Conservation (phyloP, 805 yeast genomes). For the Yarrowia sp. region DNA sequence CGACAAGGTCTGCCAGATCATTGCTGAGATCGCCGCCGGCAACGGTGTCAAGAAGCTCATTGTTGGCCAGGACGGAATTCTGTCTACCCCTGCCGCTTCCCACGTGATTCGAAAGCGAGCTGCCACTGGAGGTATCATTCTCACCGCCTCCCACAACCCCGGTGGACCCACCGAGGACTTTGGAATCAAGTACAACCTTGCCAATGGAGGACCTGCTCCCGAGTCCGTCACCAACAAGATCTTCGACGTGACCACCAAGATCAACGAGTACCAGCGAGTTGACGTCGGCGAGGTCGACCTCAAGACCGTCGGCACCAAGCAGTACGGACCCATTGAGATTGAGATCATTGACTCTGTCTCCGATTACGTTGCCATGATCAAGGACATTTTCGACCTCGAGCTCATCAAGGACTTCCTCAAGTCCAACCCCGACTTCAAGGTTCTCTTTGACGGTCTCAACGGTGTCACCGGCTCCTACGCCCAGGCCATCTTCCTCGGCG, state of each 20-base stretch:
- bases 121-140: constrained; percentile 88
- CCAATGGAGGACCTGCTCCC: constrained; percentile 98
- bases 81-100: constrained; percentile 97
- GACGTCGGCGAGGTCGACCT: constrained; percentile 65
- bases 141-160: constrained; percentile 96
- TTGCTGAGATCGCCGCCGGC: constrained; percentile 82
- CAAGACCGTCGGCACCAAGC: constrained; percentile 50
- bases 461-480: constrained; percentile 99
- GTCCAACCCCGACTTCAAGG: constrained; percentile 56
- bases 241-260: constrained; percentile 60
- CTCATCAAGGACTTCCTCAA: constrained; percentile 70
- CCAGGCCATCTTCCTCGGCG: constrained; percentile 73
- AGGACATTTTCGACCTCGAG: constrained; percentile 82
- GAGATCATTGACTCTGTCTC: constrained; percentile 80
- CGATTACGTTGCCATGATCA: constrained; percentile 76
- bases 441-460: constrained; percentile 84
- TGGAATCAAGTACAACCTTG: constrained; percentile 92
- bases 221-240: constrained; percentile 88
- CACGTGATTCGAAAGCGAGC: constrained; percentile 72
- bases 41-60: constrained; percentile 84
- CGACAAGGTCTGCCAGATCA: constrained; percentile 72
- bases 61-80: constrained; percentile 81
- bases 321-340: constrained; percentile 61
- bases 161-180: constrained; percentile 92
- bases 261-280: constrained; percentile 60